phyloP scores from a whole-genome alignment of 495 filamentous ascomycete species.

The Margaritispora aquatica region DNA sequence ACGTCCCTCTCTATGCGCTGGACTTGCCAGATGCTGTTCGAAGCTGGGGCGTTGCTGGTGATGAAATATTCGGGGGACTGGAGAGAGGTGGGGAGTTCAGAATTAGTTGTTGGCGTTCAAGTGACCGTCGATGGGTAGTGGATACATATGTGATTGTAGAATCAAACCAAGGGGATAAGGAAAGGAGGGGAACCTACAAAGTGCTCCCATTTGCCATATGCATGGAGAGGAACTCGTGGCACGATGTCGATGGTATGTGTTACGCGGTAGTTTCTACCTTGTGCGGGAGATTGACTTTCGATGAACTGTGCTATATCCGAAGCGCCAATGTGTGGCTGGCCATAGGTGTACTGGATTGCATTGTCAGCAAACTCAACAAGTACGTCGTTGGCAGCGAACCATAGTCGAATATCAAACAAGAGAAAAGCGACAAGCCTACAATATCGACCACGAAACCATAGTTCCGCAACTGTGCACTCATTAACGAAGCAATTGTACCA shows the following conservation, averaged over 20 bases:
- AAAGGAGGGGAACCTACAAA: too few species aligned
- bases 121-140: too few species aligned
- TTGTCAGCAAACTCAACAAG: background rate
- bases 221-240: slow-evolving; percentile 46
- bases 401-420: too few species aligned
- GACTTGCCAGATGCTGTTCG: background rate
- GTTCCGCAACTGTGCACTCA: slow-evolving; percentile 47
- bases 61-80: slow-evolving; percentile 59
- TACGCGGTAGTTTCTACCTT: slow-evolving; percentile 45
- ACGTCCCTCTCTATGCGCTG: background rate
- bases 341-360: slow-evolving; percentile 46
- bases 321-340: slow-evolving; percentile 24
- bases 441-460: slow-evolving; percentile 27
- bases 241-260: slow-evolving; percentile 58
- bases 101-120: too few species aligned
- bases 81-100: too few species aligned
- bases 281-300: slow-evolving; percentile 37
- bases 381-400: too few species aligned
- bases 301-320: slow-evolving; percentile 43
- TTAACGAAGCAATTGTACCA: slow-evolving; percentile 51
- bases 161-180: too few species aligned
- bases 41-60: background rate
- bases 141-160: too few species aligned
- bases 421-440: background rate
- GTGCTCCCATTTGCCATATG: slow-evolving; percentile 43